Base-by-base conservation (phyloP, 139 green algal species). In the Coelastrella sp. region DNA sequence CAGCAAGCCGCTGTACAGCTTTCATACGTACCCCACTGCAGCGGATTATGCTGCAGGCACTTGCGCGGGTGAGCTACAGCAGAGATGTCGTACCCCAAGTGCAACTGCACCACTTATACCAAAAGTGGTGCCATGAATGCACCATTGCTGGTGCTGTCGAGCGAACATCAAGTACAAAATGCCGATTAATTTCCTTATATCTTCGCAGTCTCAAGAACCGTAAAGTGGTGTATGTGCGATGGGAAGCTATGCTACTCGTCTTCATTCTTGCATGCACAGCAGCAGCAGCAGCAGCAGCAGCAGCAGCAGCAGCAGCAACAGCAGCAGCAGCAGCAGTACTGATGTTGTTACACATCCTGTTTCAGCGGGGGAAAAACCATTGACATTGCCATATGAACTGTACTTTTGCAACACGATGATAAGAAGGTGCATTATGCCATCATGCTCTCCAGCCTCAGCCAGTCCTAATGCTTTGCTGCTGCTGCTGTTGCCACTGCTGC, bases 11-110 rank as follows among this genome's bases (percentile, higher is more conserved):
- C 11, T 15, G 5, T 70, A 70, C 63, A 25, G 12, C 74, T 80
- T 80, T 80, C 83, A 65, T 22, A 57, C 65, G n/a, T 88, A 88
- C 56, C 83, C 83, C 20, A 24, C 9, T 66, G 83, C 60, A 20
- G 66, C 60, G 6, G 83, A 88, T 35, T 88, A 80, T 24, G 60
- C 83, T 58, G 19, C 66, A 22, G 83, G 83, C 60, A 56, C 35
- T 6, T 88, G 83, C 57, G 83, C 35, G 66, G 83, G 83, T 88
- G 81, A 6, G 81, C 24, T n/a, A 11, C 19, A 20, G 79, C 57
- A 19, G 79, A 20, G 27, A 57, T 17, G 14, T 8, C 19, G 35
- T 56, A 22, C 19, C 35, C 6, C 56, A 49, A 17, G 6, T 78
- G 20, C 72, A 78, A 4, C 72, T 49, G n/a, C 72, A 78, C 14